Base-by-base conservation (phyloP, 305 asterid species). In the Fraxinus baroniana region DNA sequence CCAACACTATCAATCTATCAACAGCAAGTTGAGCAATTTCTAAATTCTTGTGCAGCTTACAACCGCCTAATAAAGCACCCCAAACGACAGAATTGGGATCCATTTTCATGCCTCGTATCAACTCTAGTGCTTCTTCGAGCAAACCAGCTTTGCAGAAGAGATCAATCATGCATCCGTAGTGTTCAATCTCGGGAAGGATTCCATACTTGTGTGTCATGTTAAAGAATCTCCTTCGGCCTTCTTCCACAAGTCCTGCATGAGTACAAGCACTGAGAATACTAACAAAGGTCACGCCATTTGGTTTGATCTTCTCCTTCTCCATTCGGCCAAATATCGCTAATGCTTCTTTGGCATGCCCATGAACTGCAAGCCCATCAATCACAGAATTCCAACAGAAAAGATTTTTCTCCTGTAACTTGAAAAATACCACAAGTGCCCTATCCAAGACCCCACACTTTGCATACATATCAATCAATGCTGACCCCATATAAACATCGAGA, bases 281-380 rank as follows among this genome's bases (percentile, higher is more conserved):
- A 24, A 92, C 89, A 68, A 92, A 93, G 37, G 93, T 89, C 76
- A 93, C 95, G 22, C 88, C 82, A 41, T 93, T 93, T 8, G 94
- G 98, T 77, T 86, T 85, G 24, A 92, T 81, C 7, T 88, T 88
- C 88, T 88, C 90, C 82, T 84, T 73, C 87, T 84, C 91, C 95
- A 91, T 89, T 83, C 72, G 86, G 20, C 76, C 86, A 80, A 93
- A 89, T 92, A 89, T 87, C 5, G 77, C 72, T 76, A 92, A 83
- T 20, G 93, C 97, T 83, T 84, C 93, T n/a, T 87, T 10, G 13
- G 92, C 94, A 81, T 74, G 77, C 74, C 97, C 97, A 52, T 93
- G 97, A 71, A 84, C 77, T 2, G 95, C 97, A 70, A 93, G 95
- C 78, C 97, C 97, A 83, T 92, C 97, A 52, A 93, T 89, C 76